A percentile compares a stretch with the other conserved stretches of the same genome.
phyloP scores from a whole-genome alignment of 2,329 filamentous ascomycete genomes.

The Blastomyces gilchristii region DNA sequence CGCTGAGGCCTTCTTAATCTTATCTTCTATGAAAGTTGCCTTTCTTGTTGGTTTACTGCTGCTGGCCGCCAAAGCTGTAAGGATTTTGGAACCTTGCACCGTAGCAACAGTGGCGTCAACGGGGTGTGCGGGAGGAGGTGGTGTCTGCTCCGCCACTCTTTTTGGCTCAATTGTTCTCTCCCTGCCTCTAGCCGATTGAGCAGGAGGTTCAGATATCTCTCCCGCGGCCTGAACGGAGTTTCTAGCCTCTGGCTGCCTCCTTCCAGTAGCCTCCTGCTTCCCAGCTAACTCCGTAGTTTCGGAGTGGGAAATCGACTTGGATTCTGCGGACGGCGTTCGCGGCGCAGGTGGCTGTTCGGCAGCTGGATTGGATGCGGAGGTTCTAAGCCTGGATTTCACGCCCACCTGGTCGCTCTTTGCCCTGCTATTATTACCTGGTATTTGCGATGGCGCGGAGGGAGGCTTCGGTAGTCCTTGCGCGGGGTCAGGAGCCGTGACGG shows the following conservation, averaged over 20 bases:
- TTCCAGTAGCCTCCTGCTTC: background rate
- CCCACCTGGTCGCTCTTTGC: background rate
- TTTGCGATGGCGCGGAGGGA: background rate
- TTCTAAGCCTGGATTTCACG: background rate
- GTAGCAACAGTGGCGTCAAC: background rate
- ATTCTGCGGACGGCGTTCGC: background rate
- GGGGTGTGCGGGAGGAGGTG: background rate
- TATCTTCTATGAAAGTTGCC: background rate
- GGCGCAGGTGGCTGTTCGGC: background rate
- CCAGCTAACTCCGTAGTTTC: background rate
- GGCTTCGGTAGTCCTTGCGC: background rate
- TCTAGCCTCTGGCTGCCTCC: background rate
- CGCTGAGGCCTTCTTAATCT: background rate
- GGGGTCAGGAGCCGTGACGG: background rate
- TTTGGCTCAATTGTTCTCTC: background rate
- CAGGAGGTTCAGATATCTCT: background rate
- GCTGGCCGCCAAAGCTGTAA: conserved; percentile 2
- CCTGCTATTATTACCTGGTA: background rate
- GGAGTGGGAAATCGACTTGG: background rate
- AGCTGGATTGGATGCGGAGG: background rate
- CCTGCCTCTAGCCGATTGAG: background rate
- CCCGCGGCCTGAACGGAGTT: background rate
- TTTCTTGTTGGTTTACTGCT: background rate
- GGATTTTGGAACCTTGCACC: conserved; percentile 5
- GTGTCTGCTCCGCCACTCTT: background rate